These are phyloP conservation scores for Hippophae tibetana DNA, from an alignment of 306 rosid species.

Conservation along the genomic window DNA sequence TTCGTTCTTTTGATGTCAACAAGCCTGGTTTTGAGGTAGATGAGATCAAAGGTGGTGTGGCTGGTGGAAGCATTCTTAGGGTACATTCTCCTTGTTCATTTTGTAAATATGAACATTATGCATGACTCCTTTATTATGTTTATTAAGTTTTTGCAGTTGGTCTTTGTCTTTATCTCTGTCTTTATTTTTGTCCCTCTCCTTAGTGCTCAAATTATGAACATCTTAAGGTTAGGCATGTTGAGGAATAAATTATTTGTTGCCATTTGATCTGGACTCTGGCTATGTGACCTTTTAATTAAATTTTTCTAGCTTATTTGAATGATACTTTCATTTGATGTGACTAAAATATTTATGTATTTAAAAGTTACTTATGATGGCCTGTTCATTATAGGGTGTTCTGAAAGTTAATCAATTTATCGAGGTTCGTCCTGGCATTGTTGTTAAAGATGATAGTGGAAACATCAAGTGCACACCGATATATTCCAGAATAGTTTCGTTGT, in stretches of 20 bases:
- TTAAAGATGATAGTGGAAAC: constrained; percentile 85
- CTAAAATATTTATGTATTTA: no score
- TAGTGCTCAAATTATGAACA: no score
- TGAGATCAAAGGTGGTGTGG: constrained; percentile 93
- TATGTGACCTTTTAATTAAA: no score
- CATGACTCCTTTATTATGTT: not conserved
- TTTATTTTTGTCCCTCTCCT: not conserved
- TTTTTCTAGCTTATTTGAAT: no score
- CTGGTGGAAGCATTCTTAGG: constrained; percentile 97
- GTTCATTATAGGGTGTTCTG: constrained; percentile 68
- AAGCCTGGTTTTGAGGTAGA: constrained; percentile 96
- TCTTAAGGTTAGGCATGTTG: not conserved
- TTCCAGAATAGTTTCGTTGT: constrained; percentile 85
- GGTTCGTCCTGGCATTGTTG: constrained; percentile 97
- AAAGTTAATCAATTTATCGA: constrained; percentile 87
- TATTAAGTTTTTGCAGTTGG: not conserved
- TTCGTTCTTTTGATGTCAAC: constrained; percentile 92
- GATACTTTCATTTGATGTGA: no score
- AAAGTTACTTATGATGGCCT: constrained; percentile 6
- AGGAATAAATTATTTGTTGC: no score
- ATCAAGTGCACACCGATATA: constrained; percentile 87
- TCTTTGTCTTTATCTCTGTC: not conserved
- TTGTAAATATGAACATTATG: not conserved
- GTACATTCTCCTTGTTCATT: constrained; percentile 31
- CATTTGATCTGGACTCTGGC: no score